Evolutionary conservation across 2,329 filamentous ascomycete genomes (phyloP).

Genomic region (Knufia fluminis): DNA sequence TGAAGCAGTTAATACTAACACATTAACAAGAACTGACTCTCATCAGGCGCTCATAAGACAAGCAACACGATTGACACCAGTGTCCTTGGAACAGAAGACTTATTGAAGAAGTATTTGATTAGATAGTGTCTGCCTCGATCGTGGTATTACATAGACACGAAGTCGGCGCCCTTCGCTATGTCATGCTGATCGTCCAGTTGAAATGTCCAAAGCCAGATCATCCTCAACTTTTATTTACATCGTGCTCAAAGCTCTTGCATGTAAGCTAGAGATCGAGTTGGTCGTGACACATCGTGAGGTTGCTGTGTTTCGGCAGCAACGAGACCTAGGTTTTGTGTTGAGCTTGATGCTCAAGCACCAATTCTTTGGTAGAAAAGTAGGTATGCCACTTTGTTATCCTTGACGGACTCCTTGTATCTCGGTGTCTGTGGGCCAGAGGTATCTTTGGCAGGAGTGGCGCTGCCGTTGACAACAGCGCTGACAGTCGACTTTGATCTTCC

Average conservation of each 20-base stretch:
- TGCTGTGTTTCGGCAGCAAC: neutral
- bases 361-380: constrained; percentile 81
- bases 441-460: constrained; percentile 43
- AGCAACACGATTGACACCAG: neutral
- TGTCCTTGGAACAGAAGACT: neutral
- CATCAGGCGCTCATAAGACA: neutral
- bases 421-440: constrained; percentile 48
- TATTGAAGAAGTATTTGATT: neutral
- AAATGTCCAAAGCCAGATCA: constrained; percentile 1
- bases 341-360: constrained; percentile 5
- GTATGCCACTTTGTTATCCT: constrained; percentile 96
- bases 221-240: constrained; percentile 7
- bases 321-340: no score
- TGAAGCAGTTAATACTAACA: no score
- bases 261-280: neutral
- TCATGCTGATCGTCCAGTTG: constrained; percentile 1
- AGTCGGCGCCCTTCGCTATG: constrained; percentile 7
- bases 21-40: no score
- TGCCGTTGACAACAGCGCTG: constrained; percentile 50
- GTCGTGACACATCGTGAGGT: constrained; percentile 2
- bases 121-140: constrained; percentile 2
- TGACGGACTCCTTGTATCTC: constrained; percentile 52
- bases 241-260: neutral
- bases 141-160: constrained; percentile 6
- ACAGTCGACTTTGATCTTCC: constrained; percentile 61